Conservation (phyloP, 2,329 filamentous ascomycete genomes). For the Claviceps purpurea region DNA sequence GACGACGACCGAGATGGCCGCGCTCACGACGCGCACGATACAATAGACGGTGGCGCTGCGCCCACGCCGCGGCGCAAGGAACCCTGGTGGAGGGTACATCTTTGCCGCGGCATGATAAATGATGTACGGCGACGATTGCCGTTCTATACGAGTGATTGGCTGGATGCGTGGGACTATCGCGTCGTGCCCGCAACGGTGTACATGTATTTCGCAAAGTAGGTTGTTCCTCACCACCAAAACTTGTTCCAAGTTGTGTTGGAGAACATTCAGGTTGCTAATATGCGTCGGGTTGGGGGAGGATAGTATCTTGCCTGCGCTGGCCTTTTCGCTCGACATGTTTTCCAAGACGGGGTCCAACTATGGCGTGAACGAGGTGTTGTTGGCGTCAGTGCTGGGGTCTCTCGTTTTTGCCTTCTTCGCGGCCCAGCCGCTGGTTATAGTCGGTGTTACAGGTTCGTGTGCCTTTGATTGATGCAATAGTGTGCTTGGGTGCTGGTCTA, state of each 20-base stretch:
- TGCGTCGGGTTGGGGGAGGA: background rate
- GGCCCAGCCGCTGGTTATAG: conserved; percentile 78
- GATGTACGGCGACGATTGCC: conserved; percentile 63
- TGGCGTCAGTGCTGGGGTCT: conserved; percentile 70
- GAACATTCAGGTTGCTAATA: background rate
- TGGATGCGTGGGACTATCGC: conserved; percentile 80
- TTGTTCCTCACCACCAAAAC: background rate
- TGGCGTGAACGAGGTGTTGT: conserved; percentile 82
- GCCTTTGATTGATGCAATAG: background rate
- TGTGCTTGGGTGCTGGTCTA: background rate
- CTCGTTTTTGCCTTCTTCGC: conserved; percentile 70
- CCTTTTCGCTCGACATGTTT: conserved; percentile 90
- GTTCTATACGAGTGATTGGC: conserved; percentile 73
- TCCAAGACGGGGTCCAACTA: conserved; percentile 74
- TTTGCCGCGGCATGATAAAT: conserved; percentile 68
- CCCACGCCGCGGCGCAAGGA: conserved; percentile 2
- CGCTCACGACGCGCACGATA: background rate
- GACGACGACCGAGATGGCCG: background rate
- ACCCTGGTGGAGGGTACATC: conserved; percentile 59
- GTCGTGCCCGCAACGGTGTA: conserved; percentile 79
- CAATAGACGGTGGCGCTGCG: background rate
- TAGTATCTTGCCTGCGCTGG: conserved; percentile 74
- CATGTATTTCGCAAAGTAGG: conserved; percentile 90
- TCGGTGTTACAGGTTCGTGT: conserved; percentile 61
- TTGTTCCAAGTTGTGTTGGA: too few species aligned